Conservation (phyloP, 768 basidiomycete genomes). For the Lanmaoa rubissima region DNA sequence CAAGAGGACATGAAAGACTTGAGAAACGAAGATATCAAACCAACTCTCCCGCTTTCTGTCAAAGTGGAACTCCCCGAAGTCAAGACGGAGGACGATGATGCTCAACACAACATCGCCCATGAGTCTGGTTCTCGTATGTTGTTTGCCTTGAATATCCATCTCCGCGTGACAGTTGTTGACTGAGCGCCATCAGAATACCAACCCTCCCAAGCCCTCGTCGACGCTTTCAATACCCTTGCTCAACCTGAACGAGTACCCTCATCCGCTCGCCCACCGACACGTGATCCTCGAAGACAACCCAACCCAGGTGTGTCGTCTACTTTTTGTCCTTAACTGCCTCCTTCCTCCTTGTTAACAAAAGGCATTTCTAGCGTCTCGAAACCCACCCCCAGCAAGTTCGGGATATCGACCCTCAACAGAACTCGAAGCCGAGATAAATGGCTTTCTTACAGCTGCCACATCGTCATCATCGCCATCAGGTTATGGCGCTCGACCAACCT, state of each 20-base stretch:
- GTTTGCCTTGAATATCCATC: background rate
- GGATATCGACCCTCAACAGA: conserved; percentile 9
- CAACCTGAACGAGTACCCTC: background rate
- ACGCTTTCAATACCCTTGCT: conserved; percentile 7
- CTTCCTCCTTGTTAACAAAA: background rate
- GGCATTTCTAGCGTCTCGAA: background rate
- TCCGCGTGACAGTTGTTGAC: background rate
- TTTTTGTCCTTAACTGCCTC: background rate
- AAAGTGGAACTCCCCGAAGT: conserved; percentile 7
- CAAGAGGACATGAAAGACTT: conserved; percentile 1
- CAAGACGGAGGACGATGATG: conserved; percentile 7
- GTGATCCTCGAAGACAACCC: background rate
- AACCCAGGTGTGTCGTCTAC: background rate
- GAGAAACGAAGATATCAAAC: conserved; percentile 1
- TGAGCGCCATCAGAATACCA: conserved; percentile 4
- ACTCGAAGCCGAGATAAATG: conserved; percentile 4
- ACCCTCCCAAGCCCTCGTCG: conserved; percentile 14
- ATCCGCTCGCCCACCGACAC: background rate
- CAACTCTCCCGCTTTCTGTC: background rate
- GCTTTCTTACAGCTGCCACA: background rate
- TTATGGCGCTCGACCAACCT: background rate
- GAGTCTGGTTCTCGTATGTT: background rate
- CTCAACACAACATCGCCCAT: background rate
- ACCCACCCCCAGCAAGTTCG: background rate
- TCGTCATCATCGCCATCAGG: background rate